Evolutionary conservation across 2,329 filamentous ascomycete genomes (phyloP).

Genomic region (Nothomitra cinnamomea): DNA sequence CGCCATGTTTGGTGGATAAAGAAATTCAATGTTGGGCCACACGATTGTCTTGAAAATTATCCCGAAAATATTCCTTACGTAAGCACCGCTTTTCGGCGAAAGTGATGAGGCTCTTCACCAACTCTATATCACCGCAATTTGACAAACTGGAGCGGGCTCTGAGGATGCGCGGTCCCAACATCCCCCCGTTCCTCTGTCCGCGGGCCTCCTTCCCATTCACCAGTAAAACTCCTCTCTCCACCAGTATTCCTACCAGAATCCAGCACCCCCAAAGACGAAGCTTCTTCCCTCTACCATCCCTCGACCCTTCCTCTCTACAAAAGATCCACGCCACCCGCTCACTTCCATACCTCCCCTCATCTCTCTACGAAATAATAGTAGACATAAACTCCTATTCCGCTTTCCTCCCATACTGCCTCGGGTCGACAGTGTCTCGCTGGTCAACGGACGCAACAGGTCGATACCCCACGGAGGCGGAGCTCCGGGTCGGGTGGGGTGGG

Average conservation of each 20-base stretch:
- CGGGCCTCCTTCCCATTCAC: no score
- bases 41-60: no score
- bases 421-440: slow-evolving; percentile 61
- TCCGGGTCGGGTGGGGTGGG: slow-evolving; percentile 72
- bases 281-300: slow-evolving; percentile 24
- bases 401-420: slow-evolving; percentile 86
- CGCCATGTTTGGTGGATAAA: background rate
- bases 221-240: no score
- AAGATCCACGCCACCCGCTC: slow-evolving; percentile 55
- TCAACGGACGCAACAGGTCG: slow-evolving; percentile 33
- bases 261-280: slow-evolving; percentile 29
- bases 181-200: no score
- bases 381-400: slow-evolving; percentile 68
- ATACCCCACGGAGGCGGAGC: slow-evolving; percentile 58
- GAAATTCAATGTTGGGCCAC: background rate
- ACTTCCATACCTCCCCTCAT: slow-evolving; percentile 52
- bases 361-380: slow-evolving; percentile 73
- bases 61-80: background rate
- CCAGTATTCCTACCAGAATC: slow-evolving; percentile 4
- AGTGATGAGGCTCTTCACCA: no score
- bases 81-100: background rate
- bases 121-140: no score
- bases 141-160: no score
- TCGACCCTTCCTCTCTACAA: slow-evolving; percentile 30
- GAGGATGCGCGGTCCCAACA: no score